Evolutionary conservation across 2,329 filamentous ascomycete genomes (phyloP), one percentile per base, ranked within the genome.

Genomic region (Colletotrichum zoysiae): DNA sequence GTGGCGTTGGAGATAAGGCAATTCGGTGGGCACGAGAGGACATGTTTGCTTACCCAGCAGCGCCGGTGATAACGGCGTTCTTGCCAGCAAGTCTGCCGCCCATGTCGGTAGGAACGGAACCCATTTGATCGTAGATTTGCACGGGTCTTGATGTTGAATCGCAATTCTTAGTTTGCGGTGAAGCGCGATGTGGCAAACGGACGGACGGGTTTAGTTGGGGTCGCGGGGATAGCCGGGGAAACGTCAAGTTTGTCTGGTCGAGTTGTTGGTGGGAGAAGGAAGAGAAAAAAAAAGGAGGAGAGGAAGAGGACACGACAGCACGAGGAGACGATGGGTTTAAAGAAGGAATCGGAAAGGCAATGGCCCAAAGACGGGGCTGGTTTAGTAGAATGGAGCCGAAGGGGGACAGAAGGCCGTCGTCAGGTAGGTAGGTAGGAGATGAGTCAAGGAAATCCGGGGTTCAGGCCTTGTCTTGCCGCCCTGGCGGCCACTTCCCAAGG

Each of bases 61-160:
- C 94, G 79, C 94, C 94, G 66, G 94, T 97, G 82, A 97, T 88
- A 80, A 97, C 80, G 80, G 88, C 86, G 79, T 90, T 90, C 82
- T 90, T 90, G 81, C 88, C 88, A 50, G 85, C 83, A 33, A 90
- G 83, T 78, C 88, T 87, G 76, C 87, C 87, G 61, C 79, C 77
- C 46, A 74, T 72, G 66, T 76, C 75, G 46, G 77, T 74, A 74
- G 78, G 76, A 69, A 75, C 66, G 65, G 80, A 77, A 58, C 76
- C 76, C 78, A 80, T 81, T 65, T 40, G 44, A 55, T 48, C 3
- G 3, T 46, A 14, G 64, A 35, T 60, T 53, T 48, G 53, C 33
- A 35, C 20, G 20, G 11, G 57, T 30, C 33, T 55, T 48, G 67
- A 66, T 56, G 48, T 38, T 61, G 53, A 57, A 57, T 48, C 50